Evolutionary conservation across 768 basidiomycete genomes (phyloP), one percentile per base, ranked within the genome.

Genomic region (Macrocybe gigantea): DNA sequence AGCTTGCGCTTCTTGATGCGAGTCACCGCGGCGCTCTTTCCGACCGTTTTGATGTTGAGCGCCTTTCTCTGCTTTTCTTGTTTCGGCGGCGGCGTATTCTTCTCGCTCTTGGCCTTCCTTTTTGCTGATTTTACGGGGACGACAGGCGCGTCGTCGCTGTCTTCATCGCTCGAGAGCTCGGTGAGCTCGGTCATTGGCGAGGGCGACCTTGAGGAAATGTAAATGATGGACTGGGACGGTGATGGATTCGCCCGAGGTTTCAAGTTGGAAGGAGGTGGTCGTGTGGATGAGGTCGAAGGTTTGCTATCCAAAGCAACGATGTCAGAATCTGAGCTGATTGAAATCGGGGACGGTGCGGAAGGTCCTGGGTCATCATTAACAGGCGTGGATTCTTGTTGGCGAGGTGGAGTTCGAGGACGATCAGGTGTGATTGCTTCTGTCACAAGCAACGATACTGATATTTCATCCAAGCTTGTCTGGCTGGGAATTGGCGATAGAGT

Each of bases 1-100:
- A 50, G 44, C 47, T 69, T 69, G 8, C 66, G 52, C 44, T 64
- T 69, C 53, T 59, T 67, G 4, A 69, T 56, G 38, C 61, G 52
- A 8, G 68, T 69, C 14, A 55, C 41, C n/a, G 68, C 66, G 22
- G 43, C 54, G 33, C 62, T 69, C 35, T 54, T 32, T 22, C 30
- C 47, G 48, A 45, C 48, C 33, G 51, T 51, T 30, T 49, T 51
- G 3, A 44, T 45, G 11, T 47, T 35, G 10, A 50, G 51, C 11
- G 55, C 29, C 53, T 51, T 57, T 44, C 54, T 49, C 44, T 51
- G 32, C 40, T 45, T 40, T 39, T 13, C n/a, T 31, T 40, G 14
- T 31, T 10, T 32, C 35, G 13, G 38, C 33, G 14, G 39, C 7
- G 10, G 38, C 32, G 47, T 44, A 2, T 10, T 15, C 30, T 46